Evolutionary conservation across 768 basidiomycete species (phyloP), one percentile per base, ranked within the genome.

Genomic region (Lactarius indigo): DNA sequence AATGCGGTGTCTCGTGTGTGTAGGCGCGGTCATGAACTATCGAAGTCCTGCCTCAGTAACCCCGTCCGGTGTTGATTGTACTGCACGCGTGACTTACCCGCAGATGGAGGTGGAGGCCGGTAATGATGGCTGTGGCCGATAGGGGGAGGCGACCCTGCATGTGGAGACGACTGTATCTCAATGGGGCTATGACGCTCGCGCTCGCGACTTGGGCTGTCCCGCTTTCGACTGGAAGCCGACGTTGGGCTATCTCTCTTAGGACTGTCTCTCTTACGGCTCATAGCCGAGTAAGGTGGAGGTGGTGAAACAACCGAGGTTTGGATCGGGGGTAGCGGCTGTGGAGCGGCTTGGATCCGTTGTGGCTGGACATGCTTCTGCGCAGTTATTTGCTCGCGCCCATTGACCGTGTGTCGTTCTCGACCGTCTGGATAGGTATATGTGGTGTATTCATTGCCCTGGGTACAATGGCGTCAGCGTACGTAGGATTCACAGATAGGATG

Each of bases 371-470:
- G 56, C 17, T 61, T 26, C 54, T 59, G 50, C 5, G 64, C 26
- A 23, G 41, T 23, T 18, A 61, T 62, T 47, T 82, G 83, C 13
- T 83, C 81, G 35, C 89, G 74, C 13, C 91, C 91, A 64, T 93
- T 91, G 71, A 93, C 79, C 18, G 84, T 87, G 71, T 82, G 81
- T 2, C 85, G 77, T 72, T 89, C 81, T 52, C 84, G 83, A 10
- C 91, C 91, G 63, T 92, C 88, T 6, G 87, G 84, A 64, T 82
- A 84, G 9, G 80, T 85, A 60, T 85, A 84, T 15, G 83, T 86
- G 57, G 89, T 78, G 74, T 91, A 88, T 71, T 90, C 88, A 69
- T 90, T 90, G 3, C 91, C 91, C 90, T 92, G 68, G 17, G 37
- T 64, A 65, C 55, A 52, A 73, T 63, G 59, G 58, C 39, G 58